Percentiles rank a stretch among this genome's conserved stretches.
These are phyloP conservation scores for Claviceps pazoutovae DNA, from an alignment of 2,329 filamentous ascomycete genomes.

Conservation along the genomic window DNA sequence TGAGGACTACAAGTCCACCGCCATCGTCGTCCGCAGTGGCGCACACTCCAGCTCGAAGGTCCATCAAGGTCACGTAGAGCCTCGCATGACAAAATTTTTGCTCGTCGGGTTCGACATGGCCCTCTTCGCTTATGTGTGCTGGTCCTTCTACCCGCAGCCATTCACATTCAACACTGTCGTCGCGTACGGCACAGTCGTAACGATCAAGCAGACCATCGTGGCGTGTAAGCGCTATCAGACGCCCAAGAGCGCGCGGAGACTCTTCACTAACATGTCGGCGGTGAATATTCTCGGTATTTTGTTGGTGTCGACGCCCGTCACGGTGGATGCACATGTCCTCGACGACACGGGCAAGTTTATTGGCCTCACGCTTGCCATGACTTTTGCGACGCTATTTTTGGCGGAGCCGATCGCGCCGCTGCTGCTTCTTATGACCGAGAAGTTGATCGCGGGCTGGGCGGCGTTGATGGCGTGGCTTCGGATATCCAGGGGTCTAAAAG, in stretches of 20 bases:
- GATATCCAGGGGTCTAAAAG: not conserved
- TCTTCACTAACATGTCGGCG: conserved; percentile 12
- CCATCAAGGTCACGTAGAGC: conserved; percentile 9
- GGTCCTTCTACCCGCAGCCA: conserved; percentile 11
- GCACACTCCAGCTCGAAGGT: not conserved
- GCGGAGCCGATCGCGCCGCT: conserved; percentile 10
- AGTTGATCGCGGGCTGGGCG: not conserved
- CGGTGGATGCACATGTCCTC: conserved; percentile 7
- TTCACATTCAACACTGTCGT: conserved; percentile 12
- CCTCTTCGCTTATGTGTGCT: conserved; percentile 11
- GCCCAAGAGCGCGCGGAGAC: conserved; percentile 7
- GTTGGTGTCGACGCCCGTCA: conserved; percentile 10
- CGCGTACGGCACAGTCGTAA: conserved; percentile 10
- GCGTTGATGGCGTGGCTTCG: not conserved
- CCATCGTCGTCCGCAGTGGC: not conserved
- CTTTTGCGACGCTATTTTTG: conserved; percentile 10
- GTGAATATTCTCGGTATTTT: conserved; percentile 11
- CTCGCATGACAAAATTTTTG: conserved; percentile 8
- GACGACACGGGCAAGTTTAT: conserved; percentile 7
- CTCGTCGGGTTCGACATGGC: conserved; percentile 9
- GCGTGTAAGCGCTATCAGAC: conserved; percentile 12
- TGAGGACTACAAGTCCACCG: conserved; percentile 8
- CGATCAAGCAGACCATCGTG: conserved; percentile 10
- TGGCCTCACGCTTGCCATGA: conserved; percentile 10
- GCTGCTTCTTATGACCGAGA: conserved; percentile 8